phyloP scores from a whole-genome alignment of 352 stramenopile species.

The Globisporangium paddicum region DNA sequence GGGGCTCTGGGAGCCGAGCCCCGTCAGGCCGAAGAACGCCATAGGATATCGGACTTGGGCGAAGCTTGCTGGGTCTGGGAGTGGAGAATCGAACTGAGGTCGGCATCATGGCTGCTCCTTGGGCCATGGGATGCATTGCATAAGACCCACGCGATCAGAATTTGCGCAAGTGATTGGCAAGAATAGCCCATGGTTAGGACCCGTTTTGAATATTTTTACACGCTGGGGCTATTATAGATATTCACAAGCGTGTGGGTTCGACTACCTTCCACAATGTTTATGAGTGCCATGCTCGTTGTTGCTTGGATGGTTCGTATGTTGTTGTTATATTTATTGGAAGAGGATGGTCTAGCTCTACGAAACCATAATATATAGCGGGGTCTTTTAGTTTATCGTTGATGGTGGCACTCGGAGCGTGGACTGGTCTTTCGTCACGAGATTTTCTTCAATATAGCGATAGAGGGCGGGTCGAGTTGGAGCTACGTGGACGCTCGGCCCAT shows the following conservation, averaged over 20 bases:
- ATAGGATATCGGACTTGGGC: conserved; percentile 22
- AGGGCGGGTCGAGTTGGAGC: neutral
- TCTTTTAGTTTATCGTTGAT: neutral
- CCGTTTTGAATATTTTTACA: neutral
- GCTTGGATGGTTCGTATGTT: neutral
- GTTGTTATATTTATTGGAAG: neutral
- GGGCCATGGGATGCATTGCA: neutral
- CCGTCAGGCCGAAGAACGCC: conserved; percentile 66
- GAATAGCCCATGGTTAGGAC: neutral
- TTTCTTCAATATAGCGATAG: neutral
- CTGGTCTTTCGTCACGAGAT: neutral
- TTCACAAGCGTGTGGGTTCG: too few species aligned
- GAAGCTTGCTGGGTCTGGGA: neutral
- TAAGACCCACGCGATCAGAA: neutral
- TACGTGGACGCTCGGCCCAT: conserved; percentile 23
- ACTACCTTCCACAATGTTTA: neutral
- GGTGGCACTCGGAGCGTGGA: neutral
- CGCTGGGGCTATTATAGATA: too few species aligned
- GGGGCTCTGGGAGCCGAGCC: conserved; percentile 46
- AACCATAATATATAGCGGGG: neutral
- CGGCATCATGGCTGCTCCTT: neutral
- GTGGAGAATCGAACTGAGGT: neutral
- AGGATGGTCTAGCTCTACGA: neutral
- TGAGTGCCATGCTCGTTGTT: neutral
- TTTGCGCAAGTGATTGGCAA: neutral